Evolutionary conservation across 78 protist species (phyloP).

Genomic region (Goniomonas avonlea): DNA sequence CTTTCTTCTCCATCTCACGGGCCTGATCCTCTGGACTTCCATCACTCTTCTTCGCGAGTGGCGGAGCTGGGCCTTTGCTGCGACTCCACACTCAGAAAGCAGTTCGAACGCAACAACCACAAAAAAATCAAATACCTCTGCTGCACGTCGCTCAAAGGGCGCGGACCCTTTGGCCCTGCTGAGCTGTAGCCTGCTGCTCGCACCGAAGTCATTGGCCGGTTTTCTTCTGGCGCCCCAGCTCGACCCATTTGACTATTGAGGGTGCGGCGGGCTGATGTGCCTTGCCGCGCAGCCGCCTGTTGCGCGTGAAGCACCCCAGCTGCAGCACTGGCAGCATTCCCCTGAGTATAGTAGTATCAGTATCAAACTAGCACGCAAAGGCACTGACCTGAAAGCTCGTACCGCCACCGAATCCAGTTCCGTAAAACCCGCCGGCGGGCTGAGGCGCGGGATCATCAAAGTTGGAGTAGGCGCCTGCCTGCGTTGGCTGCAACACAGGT

Average conservation of each 20-base stretch:
- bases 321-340: neutral
- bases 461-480: neutral
- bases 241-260: too few species aligned
- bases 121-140: neutral
- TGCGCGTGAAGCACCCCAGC: neutral
- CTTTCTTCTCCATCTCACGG: slow-evolving; percentile 32
- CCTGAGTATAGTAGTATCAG: neutral
- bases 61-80: slow-evolving; percentile 29
- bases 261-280: neutral
- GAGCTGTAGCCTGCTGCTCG: slow-evolving; percentile 52
- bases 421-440: neutral
- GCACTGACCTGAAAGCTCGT: neutral
- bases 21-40: slow-evolving; percentile 44
- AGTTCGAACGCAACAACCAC: neutral
- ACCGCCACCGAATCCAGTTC: too few species aligned
- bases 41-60: slow-evolving; percentile 29
- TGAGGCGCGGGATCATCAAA: neutral
- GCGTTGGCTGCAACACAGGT: neutral
- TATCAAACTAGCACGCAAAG: neutral
- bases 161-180: neutral
- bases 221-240: neutral
- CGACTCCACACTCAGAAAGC: neutral
- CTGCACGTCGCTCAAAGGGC: neutral
- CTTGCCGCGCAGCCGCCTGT: neutral
- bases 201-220: slow-evolving; percentile 59